phyloP scores from a whole-genome alignment of 2,329 filamentous ascomycete genomes.

The Huntiella decipiens region DNA sequence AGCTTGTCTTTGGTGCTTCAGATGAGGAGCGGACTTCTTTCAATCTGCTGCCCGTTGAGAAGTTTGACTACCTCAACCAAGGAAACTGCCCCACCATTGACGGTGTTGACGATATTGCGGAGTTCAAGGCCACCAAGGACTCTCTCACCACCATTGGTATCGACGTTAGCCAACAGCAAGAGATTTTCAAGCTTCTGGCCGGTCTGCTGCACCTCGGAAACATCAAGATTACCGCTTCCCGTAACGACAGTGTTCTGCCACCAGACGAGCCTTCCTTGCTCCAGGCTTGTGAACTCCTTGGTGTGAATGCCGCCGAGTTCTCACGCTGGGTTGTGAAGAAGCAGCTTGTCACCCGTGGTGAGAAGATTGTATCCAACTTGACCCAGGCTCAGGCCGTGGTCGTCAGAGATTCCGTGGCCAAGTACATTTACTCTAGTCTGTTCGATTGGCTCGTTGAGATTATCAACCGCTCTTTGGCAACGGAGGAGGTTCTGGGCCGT shows the following conservation, averaged over 20 bases:
- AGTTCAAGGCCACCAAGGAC: slow-evolving; percentile 74
- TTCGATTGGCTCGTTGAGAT: slow-evolving; percentile 99
- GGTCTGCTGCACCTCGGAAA: slow-evolving; percentile 89
- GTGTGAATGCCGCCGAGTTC: slow-evolving; percentile 71
- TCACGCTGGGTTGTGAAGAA: slow-evolving; percentile 99
- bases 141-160: slow-evolving; percentile 83
- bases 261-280: slow-evolving; percentile 65
- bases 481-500: slow-evolving; percentile 64
- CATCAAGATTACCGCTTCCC: slow-evolving; percentile 80
- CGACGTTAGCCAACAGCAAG: slow-evolving; percentile 47
- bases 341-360: slow-evolving; percentile 84
- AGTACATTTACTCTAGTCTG: slow-evolving; percentile 94
- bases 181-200: slow-evolving; percentile 80
- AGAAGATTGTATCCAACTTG: slow-evolving; percentile 93
- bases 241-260: slow-evolving; percentile 70
- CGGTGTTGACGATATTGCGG: slow-evolving; percentile 85
- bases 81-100: slow-evolving; percentile 81
- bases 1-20: slow-evolving; percentile 80
- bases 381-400: slow-evolving; percentile 86
- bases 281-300: slow-evolving; percentile 66
- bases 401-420: slow-evolving; percentile 91
- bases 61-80: slow-evolving; percentile 93
- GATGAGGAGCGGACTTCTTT: slow-evolving; percentile 67
- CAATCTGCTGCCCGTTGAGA: slow-evolving; percentile 60
- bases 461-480: slow-evolving; percentile 80